A percentile compares a stretch with the other conserved stretches of the same genome.
These are phyloP conservation scores for Sphagnum fallax DNA, from an alignment of 228 moss, liverwort and hornwort species.

Conservation along the genomic window DNA sequence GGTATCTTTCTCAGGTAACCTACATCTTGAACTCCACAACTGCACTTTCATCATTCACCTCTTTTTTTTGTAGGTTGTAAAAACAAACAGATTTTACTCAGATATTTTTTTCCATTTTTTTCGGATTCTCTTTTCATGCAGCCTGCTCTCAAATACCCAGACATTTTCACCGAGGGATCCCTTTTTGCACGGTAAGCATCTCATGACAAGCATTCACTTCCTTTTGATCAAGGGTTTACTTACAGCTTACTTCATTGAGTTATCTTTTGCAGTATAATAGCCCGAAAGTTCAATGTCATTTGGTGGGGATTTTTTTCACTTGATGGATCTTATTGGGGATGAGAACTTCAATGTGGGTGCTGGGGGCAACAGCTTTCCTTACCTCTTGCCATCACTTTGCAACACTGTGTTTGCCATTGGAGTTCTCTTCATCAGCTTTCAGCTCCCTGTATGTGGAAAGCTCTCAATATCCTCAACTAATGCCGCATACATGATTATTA, in stretches of 20 bases:
- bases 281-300: too few species aligned
- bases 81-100: neutral
- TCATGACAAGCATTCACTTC: neutral
- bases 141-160: constrained; percentile 15
- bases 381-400: constrained; percentile 45
- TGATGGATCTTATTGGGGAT: neutral
- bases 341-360: neutral
- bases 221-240: neutral
- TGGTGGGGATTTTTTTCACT: neutral
- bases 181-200: constrained; percentile 14
- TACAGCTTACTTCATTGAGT: neutral
- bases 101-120: neutral
- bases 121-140: constrained; percentile 1
- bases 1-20: constrained; percentile 15
- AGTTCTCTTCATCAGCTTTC: constrained; percentile 16
- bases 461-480: neutral
- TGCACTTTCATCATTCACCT: neutral
- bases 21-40: neutral
- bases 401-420: constrained; percentile 28
- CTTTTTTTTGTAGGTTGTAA: neutral
- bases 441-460: constrained; percentile 40
- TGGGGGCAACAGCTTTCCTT: constrained; percentile 21
- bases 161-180: constrained; percentile 9
- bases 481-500: neutral
- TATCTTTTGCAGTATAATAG: too few species aligned